Base-by-base conservation (phyloP, 2,329 filamentous ascomycete genomes). In the Coleophoma crateriformis region DNA sequence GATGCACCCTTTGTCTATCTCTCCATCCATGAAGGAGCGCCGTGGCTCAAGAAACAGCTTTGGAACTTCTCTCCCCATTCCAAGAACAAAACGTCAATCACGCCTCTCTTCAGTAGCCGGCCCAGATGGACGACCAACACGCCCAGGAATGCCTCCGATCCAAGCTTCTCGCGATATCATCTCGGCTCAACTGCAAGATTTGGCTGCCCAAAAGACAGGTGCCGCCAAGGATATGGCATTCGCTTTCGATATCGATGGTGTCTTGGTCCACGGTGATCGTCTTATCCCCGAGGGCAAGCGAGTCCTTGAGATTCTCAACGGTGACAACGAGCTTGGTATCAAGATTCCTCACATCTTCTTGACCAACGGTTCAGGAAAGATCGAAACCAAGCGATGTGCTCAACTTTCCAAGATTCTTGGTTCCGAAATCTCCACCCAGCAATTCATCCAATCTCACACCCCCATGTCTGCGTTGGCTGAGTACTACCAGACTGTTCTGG, bases 151-250 rank as follows among this genome's bases (percentile, higher is more conserved):
- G 77, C 79, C 73, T 54, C 69, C 72, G 47, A 73, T 81, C 50
- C 78, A 81, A 66, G 74, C 81, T 43, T 78, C 82, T 3, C 79
- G 84, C 33, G 83, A 87, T 45, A 81, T 89, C 53, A 71, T 89
- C 53, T 83, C 82, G 35, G 79, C 82, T 3, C 85, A 88, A 68
- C 74, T 88, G 17, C 86, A 90, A 69, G 80, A 84, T 55, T 72
- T 88, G 56, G 75, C 78, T 58, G 68, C 76, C 50, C 78, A 84
- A 58, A 87, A 86, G 71, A 85, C 87, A 14, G 70, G 70, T 32
- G 77, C 78, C 50, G 85, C 84, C 51, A 89, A 89, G 76, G 84
- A 89, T 71, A 88, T 90, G 84, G 84, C 84, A 7, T 90, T 90
- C 57, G 87, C 84, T 61, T 91, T 90, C 56, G 87, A 90, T 66